phyloP scores from a whole-genome alignment of 768 basidiomycete genomes.

The Chiua virens region DNA sequence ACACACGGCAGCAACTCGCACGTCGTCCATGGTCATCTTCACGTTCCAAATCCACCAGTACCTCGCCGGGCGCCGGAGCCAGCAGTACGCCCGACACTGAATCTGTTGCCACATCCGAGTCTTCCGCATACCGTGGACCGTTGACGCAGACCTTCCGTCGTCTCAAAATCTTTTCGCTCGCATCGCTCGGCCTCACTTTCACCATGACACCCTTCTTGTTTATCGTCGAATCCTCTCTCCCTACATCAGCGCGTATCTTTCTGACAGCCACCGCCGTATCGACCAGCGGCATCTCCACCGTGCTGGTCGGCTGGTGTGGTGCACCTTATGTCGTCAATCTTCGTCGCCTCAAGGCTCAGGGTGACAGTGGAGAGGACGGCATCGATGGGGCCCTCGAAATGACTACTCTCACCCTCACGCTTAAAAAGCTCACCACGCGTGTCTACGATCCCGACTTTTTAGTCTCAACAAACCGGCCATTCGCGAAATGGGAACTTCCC shows the following conservation, averaged over 20 bases:
- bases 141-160: conserved; percentile 69
- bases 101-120: too few species aligned
- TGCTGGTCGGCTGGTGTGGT: conserved; percentile 68
- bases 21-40: background rate
- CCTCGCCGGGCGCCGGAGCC: background rate
- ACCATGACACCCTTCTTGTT: conserved; percentile 80
- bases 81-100: background rate
- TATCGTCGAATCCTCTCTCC: conserved; percentile 74
- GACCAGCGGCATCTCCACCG: conserved; percentile 74
- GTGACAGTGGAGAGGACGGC: conserved; percentile 35
- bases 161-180: conserved; percentile 81
- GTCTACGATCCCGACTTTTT: conserved; percentile 77
- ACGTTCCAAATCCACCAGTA: conserved; percentile 13
- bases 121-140: conserved; percentile 65
- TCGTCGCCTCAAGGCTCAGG: conserved; percentile 44
- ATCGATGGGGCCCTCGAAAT: conserved; percentile 60
- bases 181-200: conserved; percentile 68
- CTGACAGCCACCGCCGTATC: conserved; percentile 69
- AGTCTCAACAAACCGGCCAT: conserved; percentile 61
- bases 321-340: conserved; percentile 72
- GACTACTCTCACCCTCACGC: conserved; percentile 60
- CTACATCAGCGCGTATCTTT: conserved; percentile 62
- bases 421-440: conserved; percentile 62
- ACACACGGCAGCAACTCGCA: background rate
- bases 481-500: conserved; percentile 82